phyloP scores from a whole-genome alignment of 2,329 filamentous ascomycete genomes.

The Sclerotinia trifoliorum region DNA sequence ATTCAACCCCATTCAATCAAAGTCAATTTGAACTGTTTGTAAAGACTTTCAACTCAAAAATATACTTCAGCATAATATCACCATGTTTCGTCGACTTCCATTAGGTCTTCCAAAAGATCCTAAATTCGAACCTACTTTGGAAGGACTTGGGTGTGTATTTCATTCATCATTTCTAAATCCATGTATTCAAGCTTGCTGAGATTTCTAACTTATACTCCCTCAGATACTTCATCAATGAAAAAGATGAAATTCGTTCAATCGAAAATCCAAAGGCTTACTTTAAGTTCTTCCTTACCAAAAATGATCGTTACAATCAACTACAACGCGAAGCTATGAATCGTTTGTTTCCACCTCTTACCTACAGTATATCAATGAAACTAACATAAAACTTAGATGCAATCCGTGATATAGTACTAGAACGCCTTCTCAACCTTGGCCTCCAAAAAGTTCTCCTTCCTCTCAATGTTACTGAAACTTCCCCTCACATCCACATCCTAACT shows the following conservation, averaged over 20 bases:
- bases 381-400: conserved; percentile 54
- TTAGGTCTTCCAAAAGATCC: conserved; percentile 69
- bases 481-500: conserved; percentile 68
- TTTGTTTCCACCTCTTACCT: conserved; percentile 42
- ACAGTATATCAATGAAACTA: neutral
- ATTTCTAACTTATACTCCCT: conserved; percentile 15
- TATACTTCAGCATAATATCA: conserved; percentile 9
- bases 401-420: conserved; percentile 57
- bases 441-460: conserved; percentile 61
- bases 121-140: conserved; percentile 62
- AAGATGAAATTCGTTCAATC: conserved; percentile 72
- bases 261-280: conserved; percentile 67
- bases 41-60: neutral
- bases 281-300: conserved; percentile 70
- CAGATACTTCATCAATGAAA: conserved; percentile 69
- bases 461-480: conserved; percentile 46
- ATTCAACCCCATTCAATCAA: neutral
- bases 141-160: conserved; percentile 59
- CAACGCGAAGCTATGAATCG: conserved; percentile 74
- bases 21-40: neutral
- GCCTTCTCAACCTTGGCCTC: conserved; percentile 62
- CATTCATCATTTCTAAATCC: conserved; percentile 41
- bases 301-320: conserved; percentile 72
- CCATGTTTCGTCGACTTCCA: conserved; percentile 74
- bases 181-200: conserved; percentile 15